Evolutionary conservation across 306 rosid genomes (phyloP).

Genomic region (Pterocarpus santalinus): DNA sequence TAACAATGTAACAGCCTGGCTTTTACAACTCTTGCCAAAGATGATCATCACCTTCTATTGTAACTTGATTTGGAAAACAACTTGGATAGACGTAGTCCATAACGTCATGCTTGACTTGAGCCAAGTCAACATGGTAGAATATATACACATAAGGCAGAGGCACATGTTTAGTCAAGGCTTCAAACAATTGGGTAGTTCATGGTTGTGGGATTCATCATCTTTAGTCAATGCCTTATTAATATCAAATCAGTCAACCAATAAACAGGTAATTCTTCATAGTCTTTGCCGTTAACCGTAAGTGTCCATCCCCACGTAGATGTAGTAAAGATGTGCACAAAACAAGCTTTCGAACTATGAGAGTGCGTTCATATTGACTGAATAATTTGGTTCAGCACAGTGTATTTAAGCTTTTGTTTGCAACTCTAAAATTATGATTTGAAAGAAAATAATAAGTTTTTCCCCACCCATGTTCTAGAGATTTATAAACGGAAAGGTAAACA

Average conservation of each 20-base stretch:
- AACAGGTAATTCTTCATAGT: not conserved
- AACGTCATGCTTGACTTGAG: not conserved
- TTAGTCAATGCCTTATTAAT: not conserved
- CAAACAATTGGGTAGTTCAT: not conserved
- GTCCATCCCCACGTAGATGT: not conserved
- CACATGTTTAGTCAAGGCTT: not conserved
- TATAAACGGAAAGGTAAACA: no score
- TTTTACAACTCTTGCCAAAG: not conserved
- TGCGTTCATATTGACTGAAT: not conserved
- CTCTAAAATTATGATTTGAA: no score
- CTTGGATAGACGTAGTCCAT: not conserved
- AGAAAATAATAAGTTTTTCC: no score
- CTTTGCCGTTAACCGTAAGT: not conserved
- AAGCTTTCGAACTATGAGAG: not conserved
- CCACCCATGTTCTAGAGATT: no score
- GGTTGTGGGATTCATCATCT: not conserved
- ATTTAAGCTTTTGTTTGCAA: no score
- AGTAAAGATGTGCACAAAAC: not conserved
- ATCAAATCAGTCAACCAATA: no score
- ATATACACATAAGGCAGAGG: not conserved
- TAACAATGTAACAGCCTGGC: not conserved
- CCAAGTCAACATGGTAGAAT: not conserved
- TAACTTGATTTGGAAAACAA: not conserved
- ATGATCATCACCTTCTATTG: not conserved
- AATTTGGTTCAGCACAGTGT: no score